Conservation (phyloP, 805 yeast genomes). For the Maudiozyma serrabonitensis region DNA sequence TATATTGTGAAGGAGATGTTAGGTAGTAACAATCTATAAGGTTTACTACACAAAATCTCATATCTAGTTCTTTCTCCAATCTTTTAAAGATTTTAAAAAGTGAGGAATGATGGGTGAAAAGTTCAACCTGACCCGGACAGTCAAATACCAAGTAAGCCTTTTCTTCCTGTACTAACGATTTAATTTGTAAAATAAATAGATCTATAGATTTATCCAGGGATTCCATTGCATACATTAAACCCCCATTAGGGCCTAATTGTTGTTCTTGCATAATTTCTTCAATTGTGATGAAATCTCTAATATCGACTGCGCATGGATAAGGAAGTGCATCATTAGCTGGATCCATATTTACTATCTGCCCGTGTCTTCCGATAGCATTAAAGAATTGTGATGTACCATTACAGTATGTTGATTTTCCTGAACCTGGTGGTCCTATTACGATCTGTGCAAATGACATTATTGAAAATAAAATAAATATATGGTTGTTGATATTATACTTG, state of each 20-base stretch:
- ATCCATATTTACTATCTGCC: constrained; percentile 78
- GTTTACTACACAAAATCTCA: constrained; percentile 77
- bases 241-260: constrained; percentile 79
- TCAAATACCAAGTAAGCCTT: constrained; percentile 67
- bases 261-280: constrained; percentile 72
- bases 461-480: too few relatives aligned
- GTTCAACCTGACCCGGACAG: constrained; percentile 94
- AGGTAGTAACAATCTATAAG: constrained; percentile 75
- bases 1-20: constrained; percentile 80
- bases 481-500: neutral
- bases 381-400: constrained; percentile 87
- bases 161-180: constrained; percentile 45
- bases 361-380: constrained; percentile 86
- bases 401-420: constrained; percentile 94
- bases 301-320: constrained; percentile 68
- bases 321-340: constrained; percentile 75
- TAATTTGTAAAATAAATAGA: constrained; percentile 46
- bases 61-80: constrained; percentile 53
- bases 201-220: constrained; percentile 47
- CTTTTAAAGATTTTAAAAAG: constrained; percentile 55
- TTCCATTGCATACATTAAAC: constrained; percentile 81
- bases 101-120: constrained; percentile 83
- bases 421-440: constrained; percentile 96
- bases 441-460: constrained; percentile 72
- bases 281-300: constrained; percentile 63